Percentiles rank a stretch among this genome's conserved stretches.
These are phyloP conservation scores for Mycena rebaudengoi DNA, from an alignment of 768 basidiomycete species.

Conservation along the genomic window DNA sequence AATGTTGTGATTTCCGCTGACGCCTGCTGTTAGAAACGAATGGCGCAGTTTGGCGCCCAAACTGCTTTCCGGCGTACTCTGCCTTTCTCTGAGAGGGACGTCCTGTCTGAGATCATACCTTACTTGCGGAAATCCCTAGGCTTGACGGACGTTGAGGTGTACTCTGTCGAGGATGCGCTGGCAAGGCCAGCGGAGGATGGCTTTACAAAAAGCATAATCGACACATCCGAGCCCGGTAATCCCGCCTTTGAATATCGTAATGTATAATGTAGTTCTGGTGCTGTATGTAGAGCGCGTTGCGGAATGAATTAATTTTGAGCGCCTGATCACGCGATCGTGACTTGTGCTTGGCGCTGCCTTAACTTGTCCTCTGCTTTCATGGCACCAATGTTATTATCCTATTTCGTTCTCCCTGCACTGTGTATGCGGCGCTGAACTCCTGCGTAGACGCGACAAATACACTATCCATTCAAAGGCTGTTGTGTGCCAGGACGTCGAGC, in stretches of 20 bases:
- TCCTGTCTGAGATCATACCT: constrained; percentile 74
- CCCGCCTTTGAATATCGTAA: constrained; percentile 93
- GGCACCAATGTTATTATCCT: constrained; percentile 35
- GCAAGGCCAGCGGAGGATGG: constrained; percentile 61
- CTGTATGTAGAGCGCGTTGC: no score
- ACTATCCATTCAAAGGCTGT: constrained; percentile 91
- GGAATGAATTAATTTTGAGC: no score
- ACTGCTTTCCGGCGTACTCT: constrained; percentile 85
- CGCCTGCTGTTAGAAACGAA: constrained; percentile 72
- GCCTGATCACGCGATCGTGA: background rate
- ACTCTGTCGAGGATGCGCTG: constrained; percentile 74
- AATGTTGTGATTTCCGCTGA: background rate
- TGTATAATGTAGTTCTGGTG: no score
- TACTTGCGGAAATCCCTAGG: constrained; percentile 84
- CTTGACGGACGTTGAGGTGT: constrained; percentile 74
- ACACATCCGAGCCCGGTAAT: constrained; percentile 86
- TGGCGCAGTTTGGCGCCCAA: constrained; percentile 75
- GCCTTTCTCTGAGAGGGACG: constrained; percentile 83
- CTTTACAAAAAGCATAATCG: constrained; percentile 75
- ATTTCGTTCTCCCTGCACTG: background rate
- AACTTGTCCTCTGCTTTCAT: constrained; percentile 16
- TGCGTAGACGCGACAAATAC: constrained; percentile 81
- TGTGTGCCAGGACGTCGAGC: constrained; percentile 92
- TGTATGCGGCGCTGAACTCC: constrained; percentile 1
- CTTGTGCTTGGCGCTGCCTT: no score